Percentiles rank a stretch among this genome's conserved stretches.
These are phyloP conservation scores for Suillus subalutaceus DNA, from an alignment of 768 basidiomycete species.

Conservation along the genomic window DNA sequence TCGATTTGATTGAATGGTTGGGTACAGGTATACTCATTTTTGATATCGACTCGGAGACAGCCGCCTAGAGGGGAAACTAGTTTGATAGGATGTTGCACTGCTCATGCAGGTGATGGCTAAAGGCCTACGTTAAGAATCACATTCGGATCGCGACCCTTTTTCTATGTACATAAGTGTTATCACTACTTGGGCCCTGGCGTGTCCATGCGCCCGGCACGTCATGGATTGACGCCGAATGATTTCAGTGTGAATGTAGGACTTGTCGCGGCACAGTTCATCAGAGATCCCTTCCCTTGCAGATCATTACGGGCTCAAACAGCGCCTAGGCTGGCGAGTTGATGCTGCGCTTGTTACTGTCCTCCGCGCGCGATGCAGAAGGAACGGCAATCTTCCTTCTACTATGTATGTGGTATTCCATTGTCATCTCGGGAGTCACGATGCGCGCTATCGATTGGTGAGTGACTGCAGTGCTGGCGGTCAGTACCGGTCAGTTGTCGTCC, in stretches of 20 bases:
- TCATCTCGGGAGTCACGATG: neutral
- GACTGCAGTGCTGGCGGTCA: neutral
- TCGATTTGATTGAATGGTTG: neutral
- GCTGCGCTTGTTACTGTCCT: neutral
- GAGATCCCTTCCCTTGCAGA: too few relatives aligned
- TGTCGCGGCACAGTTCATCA: too few relatives aligned
- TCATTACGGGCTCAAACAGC: too few relatives aligned
- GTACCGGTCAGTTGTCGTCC: neutral
- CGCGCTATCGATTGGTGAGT: neutral
- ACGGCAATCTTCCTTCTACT: neutral
- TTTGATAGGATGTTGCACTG: neutral
- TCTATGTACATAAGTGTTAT: neutral
- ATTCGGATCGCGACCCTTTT: neutral
- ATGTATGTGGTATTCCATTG: neutral
- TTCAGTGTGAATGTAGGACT: too few relatives aligned
- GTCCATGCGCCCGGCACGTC: neutral
- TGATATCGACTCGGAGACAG: conserved; percentile 18
- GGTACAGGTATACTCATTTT: conserved; percentile 25
- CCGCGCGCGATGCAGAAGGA: neutral
- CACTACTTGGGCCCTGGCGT: neutral
- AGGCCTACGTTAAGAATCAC: conserved; percentile 7
- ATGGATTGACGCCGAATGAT: neutral
- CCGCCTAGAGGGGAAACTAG: conserved; percentile 13
- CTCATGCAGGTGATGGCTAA: conserved; percentile 11
- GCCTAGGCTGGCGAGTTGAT: neutral